Evolutionary conservation across 345 rosid genomes (phyloP), one percentile per base, ranked within the genome.

Genomic region (Syzygium jambos): DNA sequence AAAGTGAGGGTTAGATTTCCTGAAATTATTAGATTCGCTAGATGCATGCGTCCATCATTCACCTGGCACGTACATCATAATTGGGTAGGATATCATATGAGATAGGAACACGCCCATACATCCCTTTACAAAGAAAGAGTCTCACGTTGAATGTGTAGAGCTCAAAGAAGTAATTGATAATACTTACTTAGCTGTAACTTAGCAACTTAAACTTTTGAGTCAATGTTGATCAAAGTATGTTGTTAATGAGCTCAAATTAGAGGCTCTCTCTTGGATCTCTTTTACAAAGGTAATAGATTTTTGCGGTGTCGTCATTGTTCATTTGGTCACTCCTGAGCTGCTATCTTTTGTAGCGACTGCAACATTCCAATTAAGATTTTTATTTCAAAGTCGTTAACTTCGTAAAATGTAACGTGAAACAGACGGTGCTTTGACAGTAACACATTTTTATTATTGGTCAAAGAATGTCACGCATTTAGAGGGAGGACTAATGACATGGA

Each of bases 181-280:
- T 4, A 57, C 65, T 57, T 59, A 59, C 29, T 59, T 25, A 30
- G 0, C 12, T 11, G 27, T 59, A 25, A 59, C 65, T 59, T 29
- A 59, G 27, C 27, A 14, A 59, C 27, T 59, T 59, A 59, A 59
- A 59, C 3, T 59, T 59, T 59, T 59, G 15, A 59, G 27, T 25
- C 25, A 25, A 59, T 59, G 5, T 59, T 13, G 4, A 2, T 27
- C 30, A 59, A 59, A 59, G 27, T 59, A 59, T 0, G 30, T 3
- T 0, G 0, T 59, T 25, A 25, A 25, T 2, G 27, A 0, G 29
- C 65, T 59, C 29, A 25, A 27, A n/a, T 59, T 59, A 25, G 25
- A 59, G 7, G 27, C 0, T 25, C 27, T 27, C 30, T 59, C 65
- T 59, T 59, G 29, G 65, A 59, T 59, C 65, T 57, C 14, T 57